These are phyloP conservation scores for Microbotryomycetes sp. DNA, from an alignment of 1,284 basidiomycete genomes.

Conservation along the genomic window DNA sequence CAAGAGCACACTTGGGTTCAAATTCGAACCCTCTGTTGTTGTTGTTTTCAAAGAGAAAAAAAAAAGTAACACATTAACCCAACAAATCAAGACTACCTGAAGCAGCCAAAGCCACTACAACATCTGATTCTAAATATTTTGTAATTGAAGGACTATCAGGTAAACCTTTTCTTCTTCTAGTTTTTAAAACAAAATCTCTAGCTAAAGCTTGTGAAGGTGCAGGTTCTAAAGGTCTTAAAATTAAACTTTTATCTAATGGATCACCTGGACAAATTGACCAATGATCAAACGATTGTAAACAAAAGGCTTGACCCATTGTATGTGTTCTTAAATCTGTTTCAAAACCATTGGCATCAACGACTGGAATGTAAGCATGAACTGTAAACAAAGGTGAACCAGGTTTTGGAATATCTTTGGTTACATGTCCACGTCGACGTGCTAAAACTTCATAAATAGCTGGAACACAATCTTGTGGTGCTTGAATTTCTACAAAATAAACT, in stretches of 20 bases:
- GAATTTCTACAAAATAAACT: slow-evolving; percentile 96
- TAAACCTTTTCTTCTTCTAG: slow-evolving; percentile 80
- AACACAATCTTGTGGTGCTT: slow-evolving; percentile 96
- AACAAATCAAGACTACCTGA: not conserved
- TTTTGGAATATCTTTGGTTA: slow-evolving; percentile 94
- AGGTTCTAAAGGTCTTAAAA: slow-evolving; percentile 90
- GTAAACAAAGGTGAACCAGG: slow-evolving; percentile 96
- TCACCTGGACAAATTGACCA: slow-evolving; percentile 98
- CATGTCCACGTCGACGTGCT: slow-evolving; percentile 90
- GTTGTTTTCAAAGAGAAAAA: not conserved
- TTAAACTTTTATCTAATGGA: slow-evolving; percentile 91
- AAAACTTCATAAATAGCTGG: slow-evolving; percentile 96
- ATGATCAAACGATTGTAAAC: slow-evolving; percentile 91
- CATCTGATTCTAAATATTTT: slow-evolving; percentile 10
- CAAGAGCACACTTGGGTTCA: not conserved
- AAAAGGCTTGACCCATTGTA: slow-evolving; percentile 96
- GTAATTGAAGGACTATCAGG: slow-evolving; percentile 29
- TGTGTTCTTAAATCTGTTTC: slow-evolving; percentile 96
- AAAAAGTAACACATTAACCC: not conserved
- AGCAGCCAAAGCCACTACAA: slow-evolving; percentile 23
- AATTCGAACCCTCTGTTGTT: not conserved
- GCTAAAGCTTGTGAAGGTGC: slow-evolving; percentile 77
- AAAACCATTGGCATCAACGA: slow-evolving; percentile 97
- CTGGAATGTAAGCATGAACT: slow-evolving; percentile 93
- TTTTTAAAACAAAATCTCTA: slow-evolving; percentile 86